Evolutionary conservation across 2,329 filamentous ascomycete species (phyloP), one percentile per base, ranked within the genome.

Genomic region (Ophiognomonia clavigignenti-juglandacearum): DNA sequence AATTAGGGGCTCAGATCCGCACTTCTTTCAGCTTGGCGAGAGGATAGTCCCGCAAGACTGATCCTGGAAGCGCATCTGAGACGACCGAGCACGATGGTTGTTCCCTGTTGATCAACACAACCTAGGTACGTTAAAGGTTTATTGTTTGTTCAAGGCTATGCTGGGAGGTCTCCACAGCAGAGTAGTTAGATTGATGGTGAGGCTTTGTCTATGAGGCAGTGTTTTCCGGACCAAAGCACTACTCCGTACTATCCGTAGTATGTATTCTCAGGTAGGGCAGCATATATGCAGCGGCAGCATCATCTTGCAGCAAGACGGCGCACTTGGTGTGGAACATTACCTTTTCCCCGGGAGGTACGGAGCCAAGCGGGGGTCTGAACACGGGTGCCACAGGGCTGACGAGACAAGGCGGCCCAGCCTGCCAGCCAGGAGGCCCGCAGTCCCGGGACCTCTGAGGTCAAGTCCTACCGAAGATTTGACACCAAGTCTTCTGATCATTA

Each of bases 11-110:
- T 29, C 26, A 41, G 7, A 34, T n/a, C n/a, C n/a, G n/a, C n/a
- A n/a, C 13, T 16, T 16, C 19, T 13, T n/a, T 11, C 19, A 8
- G 27, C 40, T 34, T 42, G 40, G 40, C 40, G 40, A 16, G 22
- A 42, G 31, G 40, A 34, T 9, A 34, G 40, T 34, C 29, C 40
- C 40, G 29, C 40, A 27, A 35, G 20, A 7, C 40, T 41, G 27
- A 41, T 41, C 39, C 39, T 19, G 19, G 39, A 4, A 23, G 39
- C n/a, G 14, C 39, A 34, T 16, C 32, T 34, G 32, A 34, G 32
- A 34, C 32, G 32, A 9, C 13, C 11, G n/a, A 34, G 8, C 32
- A 16, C n/a, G 8, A 34, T n/a, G n/a, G 32, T 16, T 34, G 32
- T 4, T 16, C 32, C 31, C 31, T 34, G 31, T 34, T 34, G 31